Base-by-base conservation (phyloP, 2,329 filamentous ascomycete genomes). In the Stagonosporopsis tanaceti region DNA sequence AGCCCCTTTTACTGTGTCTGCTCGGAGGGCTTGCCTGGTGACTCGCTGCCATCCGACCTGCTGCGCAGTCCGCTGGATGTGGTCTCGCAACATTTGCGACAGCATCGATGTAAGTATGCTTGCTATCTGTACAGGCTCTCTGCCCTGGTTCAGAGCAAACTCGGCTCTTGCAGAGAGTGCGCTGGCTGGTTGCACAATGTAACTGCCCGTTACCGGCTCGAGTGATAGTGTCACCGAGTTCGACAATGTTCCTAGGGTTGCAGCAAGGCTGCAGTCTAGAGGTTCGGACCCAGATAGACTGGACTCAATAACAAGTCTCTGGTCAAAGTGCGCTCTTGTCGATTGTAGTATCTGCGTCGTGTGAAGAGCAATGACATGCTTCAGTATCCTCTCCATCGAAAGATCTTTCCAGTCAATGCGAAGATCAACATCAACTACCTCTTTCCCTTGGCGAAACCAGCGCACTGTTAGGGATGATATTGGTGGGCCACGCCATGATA, bases 391-490 rank as follows among this genome's bases (percentile, higher is more conserved):
- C 71, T 97, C 92, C 47, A 91, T 84, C 2, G 90, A 95, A 22
- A 98, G 81, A 12, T 84, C 79, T 39, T 85, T 79, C 42, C 84
- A 79, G 69, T 96, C 85, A 32, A 97, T 81, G 2, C 82, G 73
- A 27, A 97, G 82, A n/a, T 86, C 78, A n/a, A 81, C 78, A 54
- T 89, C 85, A 60, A 85, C 84, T 38, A 93, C 86, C 72, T 94
- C 90, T 66, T 89, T 88, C 61, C 88, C 89, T 69, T 94, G 89
- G 55, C 91, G 87, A 75, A 96, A 93, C 94, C 95, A 99, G 63
- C 92, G 88, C 37, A 89, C 78, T 2, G 80, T 82, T 42, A 95
- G 62, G 15, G 68, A 69, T 11, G 77, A 66, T 22, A 73, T 60
- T 6, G 68, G 60, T 6, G 68, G 66, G 4, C 71, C 73, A 53